Evolutionary conservation across 345 rosid genomes (phyloP), one percentile per base, ranked within the genome.

Genomic region (Geranium rotundifolium): DNA sequence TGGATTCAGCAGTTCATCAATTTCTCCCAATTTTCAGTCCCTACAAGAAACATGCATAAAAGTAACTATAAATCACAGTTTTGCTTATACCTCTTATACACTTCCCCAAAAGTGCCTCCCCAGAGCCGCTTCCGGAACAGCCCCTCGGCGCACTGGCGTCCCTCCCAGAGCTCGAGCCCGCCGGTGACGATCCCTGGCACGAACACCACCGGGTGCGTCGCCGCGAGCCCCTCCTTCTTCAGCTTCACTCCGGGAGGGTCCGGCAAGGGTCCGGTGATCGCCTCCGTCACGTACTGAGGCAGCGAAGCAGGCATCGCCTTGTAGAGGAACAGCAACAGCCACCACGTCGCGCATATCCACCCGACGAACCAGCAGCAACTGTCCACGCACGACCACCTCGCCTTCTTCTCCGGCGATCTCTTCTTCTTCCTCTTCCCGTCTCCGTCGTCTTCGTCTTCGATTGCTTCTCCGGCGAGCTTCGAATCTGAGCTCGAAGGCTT

Each of bases 131-230:
- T 83, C 69, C 91, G 69, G 56, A 85, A 85, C 77, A 83, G 67
- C 10, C 88, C 88, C 0, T 85, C 88, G 17, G 91, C 83, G 54
- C 91, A 85, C 30, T 78, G 84, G 23, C 81, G 86, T 0, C 91
- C 91, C 59, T 85, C 88, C 91, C 86, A 83, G 27, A 85, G 69
- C 74, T 85, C 91, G 46, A 85, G 84, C 52, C 91, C 88, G 7
- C 86, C 86, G 1, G 88, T 85, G 54, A 85, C 88, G 13, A 85
- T 85, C 17, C 91, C 91, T 16, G 91, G 86, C n/a, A 85, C 91
- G 60, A 85, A 85, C 2, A 85, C 86, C 64, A 85, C 86, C 23
- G 91, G 91, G 27, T 85, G 91, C 67, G 76, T 73, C 41, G 64
- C 84, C 61, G 39, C 59, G 63, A 83, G 63, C 16, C 91, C 91